Evolutionary conservation across 2,329 filamentous ascomycete species (phyloP).

Genomic region (Pseudogymnoascus pannorum): DNA sequence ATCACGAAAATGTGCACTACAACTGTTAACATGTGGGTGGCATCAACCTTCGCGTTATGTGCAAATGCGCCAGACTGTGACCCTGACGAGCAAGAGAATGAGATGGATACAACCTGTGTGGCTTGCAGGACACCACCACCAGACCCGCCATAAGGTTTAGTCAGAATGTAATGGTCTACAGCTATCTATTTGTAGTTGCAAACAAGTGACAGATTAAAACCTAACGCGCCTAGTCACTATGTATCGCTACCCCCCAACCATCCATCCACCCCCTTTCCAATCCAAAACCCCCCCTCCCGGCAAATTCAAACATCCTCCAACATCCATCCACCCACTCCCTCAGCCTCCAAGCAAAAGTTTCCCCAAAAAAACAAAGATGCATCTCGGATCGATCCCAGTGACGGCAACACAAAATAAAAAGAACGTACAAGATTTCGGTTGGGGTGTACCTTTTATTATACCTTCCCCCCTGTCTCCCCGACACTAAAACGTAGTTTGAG

Average conservation of each 20-base stretch:
- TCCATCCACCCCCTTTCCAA: not conserved
- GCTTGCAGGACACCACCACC: too few species aligned
- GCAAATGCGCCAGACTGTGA: too few species aligned
- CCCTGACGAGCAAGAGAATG: too few species aligned
- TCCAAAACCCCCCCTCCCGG: not conserved
- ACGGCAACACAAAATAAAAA: not conserved
- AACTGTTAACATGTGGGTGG: too few species aligned
- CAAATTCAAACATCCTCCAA: conserved; percentile 5
- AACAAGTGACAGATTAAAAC: too few species aligned
- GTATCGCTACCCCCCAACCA: not conserved
- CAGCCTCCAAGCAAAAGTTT: not conserved
- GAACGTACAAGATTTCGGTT: not conserved
- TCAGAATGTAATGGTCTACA: too few species aligned
- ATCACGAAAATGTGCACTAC: too few species aligned
- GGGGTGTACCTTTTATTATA: conserved; percentile 2
- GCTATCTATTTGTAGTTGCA: too few species aligned
- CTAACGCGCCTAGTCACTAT: not conserved
- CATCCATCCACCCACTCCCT: not conserved
- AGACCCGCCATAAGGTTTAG: too few species aligned
- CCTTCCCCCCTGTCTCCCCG: not conserved
- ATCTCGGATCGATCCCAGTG: not conserved
- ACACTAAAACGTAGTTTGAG: not conserved
- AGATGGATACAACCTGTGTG: too few species aligned
- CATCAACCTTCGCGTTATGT: too few species aligned
- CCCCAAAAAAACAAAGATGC: not conserved